A percentile compares a stretch with the other conserved stretches of the same genome.
phyloP scores from a whole-genome alignment of 345 rosid genomes.

The Cardamine chenopodiifolia region DNA sequence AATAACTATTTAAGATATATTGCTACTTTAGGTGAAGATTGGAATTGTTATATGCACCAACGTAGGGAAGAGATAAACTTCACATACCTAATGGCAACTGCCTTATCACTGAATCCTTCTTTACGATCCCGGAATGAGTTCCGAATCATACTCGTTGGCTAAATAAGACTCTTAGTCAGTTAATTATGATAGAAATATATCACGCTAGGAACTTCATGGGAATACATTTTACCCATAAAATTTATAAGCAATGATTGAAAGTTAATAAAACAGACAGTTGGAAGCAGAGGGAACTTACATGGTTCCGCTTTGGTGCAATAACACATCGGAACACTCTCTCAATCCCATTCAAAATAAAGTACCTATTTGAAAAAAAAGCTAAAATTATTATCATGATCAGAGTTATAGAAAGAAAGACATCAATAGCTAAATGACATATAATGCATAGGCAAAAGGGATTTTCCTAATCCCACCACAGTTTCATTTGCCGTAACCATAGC shows the following conservation, averaged over 20 bases:
- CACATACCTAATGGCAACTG: conserved; percentile 79
- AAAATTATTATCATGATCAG: conserved; percentile 8
- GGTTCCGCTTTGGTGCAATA: conserved; percentile 85
- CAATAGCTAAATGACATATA: conserved; percentile 1
- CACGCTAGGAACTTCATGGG: conserved; percentile 10
- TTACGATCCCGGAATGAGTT: conserved; percentile 78
- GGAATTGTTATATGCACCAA: conserved; percentile 19
- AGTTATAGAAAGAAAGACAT: not conserved
- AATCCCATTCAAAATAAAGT: conserved; percentile 87
- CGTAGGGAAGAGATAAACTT: conserved; percentile 16
- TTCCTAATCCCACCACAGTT: conserved; percentile 1
- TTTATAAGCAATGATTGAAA: not conserved
- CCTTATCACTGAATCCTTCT: conserved; percentile 87
- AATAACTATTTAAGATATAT: conserved; percentile 8
- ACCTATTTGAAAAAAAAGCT: conserved; percentile 52
- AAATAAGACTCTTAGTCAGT: conserved; percentile 49
- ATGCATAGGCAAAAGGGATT: not conserved
- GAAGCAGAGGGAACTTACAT: conserved; percentile 59
- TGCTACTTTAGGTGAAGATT: conserved; percentile 20
- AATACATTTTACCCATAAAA: not conserved
- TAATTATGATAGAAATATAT: conserved; percentile 25
- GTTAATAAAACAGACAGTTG: not conserved
- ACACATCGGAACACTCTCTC: conserved; percentile 90
- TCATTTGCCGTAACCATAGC: not conserved
- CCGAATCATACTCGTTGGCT: conserved; percentile 89